Evolutionary conservation across 139 green algal species (phyloP), one percentile per base, ranked within the genome.

Genomic region (Astrephomene gubernaculifera): DNA sequence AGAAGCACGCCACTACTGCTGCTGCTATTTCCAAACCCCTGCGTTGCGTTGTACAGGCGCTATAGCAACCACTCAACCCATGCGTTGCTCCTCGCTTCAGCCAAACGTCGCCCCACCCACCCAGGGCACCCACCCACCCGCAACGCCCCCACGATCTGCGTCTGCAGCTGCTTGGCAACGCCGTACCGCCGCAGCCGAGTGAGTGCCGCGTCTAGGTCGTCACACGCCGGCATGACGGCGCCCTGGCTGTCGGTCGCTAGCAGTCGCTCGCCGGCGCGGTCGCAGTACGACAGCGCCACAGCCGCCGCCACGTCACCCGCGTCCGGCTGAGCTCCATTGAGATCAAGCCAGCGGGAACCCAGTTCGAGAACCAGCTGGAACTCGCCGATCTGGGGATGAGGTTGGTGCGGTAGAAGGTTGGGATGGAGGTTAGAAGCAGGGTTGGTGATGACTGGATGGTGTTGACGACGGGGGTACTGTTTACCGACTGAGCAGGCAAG

Each of bases 231-330:
- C 49, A 85, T 21, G 68, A 90, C 71, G 5, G 43, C 61, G 80
- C 68, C 67, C 10, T 71, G 27, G 49, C 25, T 27, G 0, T 24
- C 52, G 7, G 52, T 1, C 29, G 68, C 17, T 2, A 41, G 41
- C 35, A 92, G 78, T 21, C 64, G 71, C 29, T 63, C 64, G 35
- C 78, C 75, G 29, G 89, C 89, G 25, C 76, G 82, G 64, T 92
- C 89, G 80, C 87, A 91, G 36, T 82, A 78, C 7, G 90, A 85
- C 39, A 93, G 87, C 17, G 85, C 90, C 7, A 90, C 31, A 27
- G 83, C 76, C 8, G 81, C 79, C 4, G 87, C 71, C 22, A 93
- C 87, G 64, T 93, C 87, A 6, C 71, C 38, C 4, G 82, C 83
- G 24, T 85, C 64, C 8, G 49, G 68, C 22, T 72, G 72, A 71